These are phyloP conservation scores for Aurantiochytrium sp. DNA, from an alignment of 108 stramenopile species.

Conservation along the genomic window DNA sequence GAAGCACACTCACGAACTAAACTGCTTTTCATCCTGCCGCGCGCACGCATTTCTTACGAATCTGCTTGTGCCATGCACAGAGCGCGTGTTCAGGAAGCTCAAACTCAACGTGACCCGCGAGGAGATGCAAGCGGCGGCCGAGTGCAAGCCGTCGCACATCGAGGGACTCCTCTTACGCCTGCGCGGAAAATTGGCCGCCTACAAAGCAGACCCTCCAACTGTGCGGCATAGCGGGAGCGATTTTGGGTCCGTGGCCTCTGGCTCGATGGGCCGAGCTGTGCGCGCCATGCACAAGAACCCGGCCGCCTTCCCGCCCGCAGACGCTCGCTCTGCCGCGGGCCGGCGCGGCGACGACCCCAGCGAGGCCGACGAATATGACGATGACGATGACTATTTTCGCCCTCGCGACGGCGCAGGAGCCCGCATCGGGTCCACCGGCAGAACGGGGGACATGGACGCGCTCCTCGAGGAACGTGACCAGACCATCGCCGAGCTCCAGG, in stretches of 20 bases:
- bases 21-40: too few species aligned
- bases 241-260: neutral
- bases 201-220: neutral
- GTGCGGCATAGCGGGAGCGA: neutral
- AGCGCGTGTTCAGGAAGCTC: neutral
- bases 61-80: too few species aligned
- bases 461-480: constrained; percentile 44
- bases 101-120: constrained; percentile 21
- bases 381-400: neutral
- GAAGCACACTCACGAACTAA: neutral
- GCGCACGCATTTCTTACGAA: too few species aligned
- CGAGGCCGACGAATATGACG: too few species aligned
- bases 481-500: constrained; percentile 52
- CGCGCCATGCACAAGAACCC: neutral
- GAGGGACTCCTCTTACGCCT: constrained; percentile 49
- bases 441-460: constrained; percentile 1
- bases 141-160: constrained; percentile 52
- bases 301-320: neutral
- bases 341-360: too few species aligned
- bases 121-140: constrained; percentile 51
- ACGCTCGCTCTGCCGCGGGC: too few species aligned
- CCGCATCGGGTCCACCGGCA: neutral
- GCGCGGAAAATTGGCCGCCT: constrained; percentile 46
- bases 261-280: neutral
- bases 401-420: neutral